Conservation (phyloP, 192 early-diverging fungal genomes). For the Linnemannia hyalina region DNA sequence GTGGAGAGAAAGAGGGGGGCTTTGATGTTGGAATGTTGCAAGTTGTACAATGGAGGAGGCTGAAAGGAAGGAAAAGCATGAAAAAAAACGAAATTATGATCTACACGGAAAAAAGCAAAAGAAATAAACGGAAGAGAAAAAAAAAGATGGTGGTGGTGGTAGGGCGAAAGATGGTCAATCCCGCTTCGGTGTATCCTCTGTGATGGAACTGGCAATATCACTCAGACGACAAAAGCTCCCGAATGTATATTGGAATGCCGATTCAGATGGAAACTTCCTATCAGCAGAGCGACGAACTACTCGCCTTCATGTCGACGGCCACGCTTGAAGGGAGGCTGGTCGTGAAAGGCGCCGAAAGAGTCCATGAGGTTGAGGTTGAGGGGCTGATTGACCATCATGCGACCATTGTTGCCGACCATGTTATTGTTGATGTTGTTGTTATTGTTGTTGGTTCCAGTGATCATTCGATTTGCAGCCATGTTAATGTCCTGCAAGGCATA, state of each 20-base stretch:
- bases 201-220: too few species aligned
- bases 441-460: slow-evolving; percentile 19
- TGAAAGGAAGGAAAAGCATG: background rate
- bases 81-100: background rate
- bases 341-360: slow-evolving; percentile 31
- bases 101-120: background rate
- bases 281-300: background rate
- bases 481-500: slow-evolving; percentile 50
- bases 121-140: background rate
- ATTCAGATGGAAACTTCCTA: background rate
- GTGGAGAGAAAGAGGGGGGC: background rate
- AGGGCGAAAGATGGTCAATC: background rate
- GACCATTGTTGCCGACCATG: background rate
- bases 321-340: slow-evolving; percentile 53
- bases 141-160: too few species aligned
- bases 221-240: background rate
- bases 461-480: slow-evolving; percentile 29
- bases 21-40: background rate
- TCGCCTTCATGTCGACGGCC: slow-evolving; percentile 48
- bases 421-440: background rate
- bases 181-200: background rate
- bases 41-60: background rate
- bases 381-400: slow-evolving; percentile 9
- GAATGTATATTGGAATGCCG: background rate
- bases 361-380: slow-evolving; percentile 42